phyloP scores from a whole-genome alignment of 2,329 filamentous ascomycete species.

The Aspergillus caelatus region DNA sequence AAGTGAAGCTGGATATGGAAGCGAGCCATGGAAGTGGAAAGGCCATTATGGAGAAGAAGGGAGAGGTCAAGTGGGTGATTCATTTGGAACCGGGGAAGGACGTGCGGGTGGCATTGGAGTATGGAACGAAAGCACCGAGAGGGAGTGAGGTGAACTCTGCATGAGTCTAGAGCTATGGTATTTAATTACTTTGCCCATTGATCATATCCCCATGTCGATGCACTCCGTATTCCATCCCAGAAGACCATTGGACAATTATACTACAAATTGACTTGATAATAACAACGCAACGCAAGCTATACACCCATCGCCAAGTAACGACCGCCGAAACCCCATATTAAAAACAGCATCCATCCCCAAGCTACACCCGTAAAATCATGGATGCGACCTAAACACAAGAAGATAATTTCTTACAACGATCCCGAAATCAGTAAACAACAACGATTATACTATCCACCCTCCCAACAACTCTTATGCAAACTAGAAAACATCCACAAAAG shows the following conservation, averaged over 20 bases:
- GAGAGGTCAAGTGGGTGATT: conserved; percentile 63
- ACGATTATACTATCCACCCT: background rate
- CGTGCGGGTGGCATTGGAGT: conserved; percentile 62
- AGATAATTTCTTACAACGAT: background rate
- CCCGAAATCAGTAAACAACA: background rate
- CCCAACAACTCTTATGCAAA: background rate
- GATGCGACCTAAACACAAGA: background rate
- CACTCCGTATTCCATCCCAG: background rate
- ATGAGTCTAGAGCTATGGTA: background rate
- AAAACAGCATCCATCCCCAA: background rate
- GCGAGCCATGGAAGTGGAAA: conserved; percentile 58
- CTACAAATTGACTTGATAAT: background rate
- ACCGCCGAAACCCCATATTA: background rate
- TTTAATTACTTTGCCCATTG: background rate
- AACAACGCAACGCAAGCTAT: background rate
- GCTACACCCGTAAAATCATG: background rate
- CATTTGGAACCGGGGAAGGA: conserved; percentile 60
- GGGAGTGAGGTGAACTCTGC: conserved; percentile 21
- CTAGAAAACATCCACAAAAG: no score
- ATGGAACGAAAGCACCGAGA: conserved; percentile 60
- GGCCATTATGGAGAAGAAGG: conserved; percentile 58
- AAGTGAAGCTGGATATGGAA: conserved; percentile 25
- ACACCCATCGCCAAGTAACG: background rate
- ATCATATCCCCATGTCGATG: no score
- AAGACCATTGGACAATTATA: background rate